Conservation (phyloP, 2,329 filamentous ascomycete species). For the Talaromyces islandicus region DNA sequence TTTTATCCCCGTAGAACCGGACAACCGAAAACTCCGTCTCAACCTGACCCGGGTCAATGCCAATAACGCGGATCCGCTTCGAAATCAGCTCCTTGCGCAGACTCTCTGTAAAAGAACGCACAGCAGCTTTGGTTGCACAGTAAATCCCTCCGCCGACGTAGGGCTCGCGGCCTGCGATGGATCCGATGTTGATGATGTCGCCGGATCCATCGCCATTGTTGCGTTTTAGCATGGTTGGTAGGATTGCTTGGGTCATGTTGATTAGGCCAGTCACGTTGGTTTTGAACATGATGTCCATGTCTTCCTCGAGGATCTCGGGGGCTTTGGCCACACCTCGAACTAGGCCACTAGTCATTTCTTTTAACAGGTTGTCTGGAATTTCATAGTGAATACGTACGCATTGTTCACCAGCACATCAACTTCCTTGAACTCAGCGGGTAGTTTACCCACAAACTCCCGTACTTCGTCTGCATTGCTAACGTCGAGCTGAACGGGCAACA, state of each 20-base stretch:
- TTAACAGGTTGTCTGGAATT: too few relatives aligned
- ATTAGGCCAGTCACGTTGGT: conserved; percentile 95
- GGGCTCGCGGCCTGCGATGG: conserved; percentile 77
- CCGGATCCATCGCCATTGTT: conserved; percentile 63
- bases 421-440: conserved; percentile 76
- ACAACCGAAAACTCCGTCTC: conserved; percentile 94
- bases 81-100: conserved; percentile 77
- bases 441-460: conserved; percentile 59
- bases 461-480: conserved; percentile 75
- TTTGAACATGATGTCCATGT: conserved; percentile 79
- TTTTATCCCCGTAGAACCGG: conserved; percentile 79
- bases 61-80: conserved; percentile 74
- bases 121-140: conserved; percentile 85
- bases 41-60: conserved; percentile 85
- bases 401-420: conserved; percentile 93
- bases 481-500: conserved; percentile 77
- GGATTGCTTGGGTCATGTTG: conserved; percentile 88
- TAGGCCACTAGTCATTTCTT: conserved; percentile 77
- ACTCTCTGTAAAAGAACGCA: conserved; percentile 75
- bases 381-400: conserved; percentile 54
- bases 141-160: conserved; percentile 85
- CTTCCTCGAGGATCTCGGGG: conserved; percentile 72
- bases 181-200: conserved; percentile 93
- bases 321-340: conserved; percentile 83
- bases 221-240: conserved; percentile 71